Evolutionary conservation across 768 basidiomycete species (phyloP).

Genomic region (Suillus ampliporus): DNA sequence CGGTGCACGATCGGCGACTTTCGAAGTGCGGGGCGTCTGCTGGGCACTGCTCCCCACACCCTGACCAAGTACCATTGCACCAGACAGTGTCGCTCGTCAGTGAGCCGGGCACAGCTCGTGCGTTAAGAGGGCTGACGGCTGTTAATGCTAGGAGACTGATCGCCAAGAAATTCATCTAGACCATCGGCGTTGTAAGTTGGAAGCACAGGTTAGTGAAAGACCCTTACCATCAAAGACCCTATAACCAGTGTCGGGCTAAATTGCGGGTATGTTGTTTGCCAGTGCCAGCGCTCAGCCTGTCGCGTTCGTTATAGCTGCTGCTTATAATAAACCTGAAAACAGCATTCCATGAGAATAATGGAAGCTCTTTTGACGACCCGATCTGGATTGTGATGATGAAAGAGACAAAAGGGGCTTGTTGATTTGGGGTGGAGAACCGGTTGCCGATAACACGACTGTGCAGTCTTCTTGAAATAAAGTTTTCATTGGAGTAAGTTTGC

Average conservation of each 20-base stretch:
- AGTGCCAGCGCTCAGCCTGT: neutral
- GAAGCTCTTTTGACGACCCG: neutral
- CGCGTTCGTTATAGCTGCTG: neutral
- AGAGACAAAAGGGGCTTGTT: neutral
- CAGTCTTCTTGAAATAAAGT: neutral
- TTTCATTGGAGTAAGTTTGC: neutral
- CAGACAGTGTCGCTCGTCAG: slow-evolving; percentile 3
- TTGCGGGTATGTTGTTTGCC: neutral
- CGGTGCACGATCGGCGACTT: slow-evolving; percentile 14
- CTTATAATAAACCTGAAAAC: slow-evolving; percentile 5
- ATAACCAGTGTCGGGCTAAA: neutral
- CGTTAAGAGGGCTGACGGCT: neutral
- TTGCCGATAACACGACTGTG: neutral
- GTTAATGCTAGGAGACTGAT: neutral
- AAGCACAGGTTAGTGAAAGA: neutral
- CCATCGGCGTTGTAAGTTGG: neutral
- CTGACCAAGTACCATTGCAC: slow-evolving; percentile 19
- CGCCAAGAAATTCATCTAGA: neutral
- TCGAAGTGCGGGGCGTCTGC: slow-evolving; percentile 17
- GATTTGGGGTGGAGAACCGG: neutral
- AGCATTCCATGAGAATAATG: slow-evolving; percentile 2
- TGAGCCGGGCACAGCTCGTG: neutral
- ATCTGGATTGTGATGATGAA: neutral
- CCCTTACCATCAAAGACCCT: neutral
- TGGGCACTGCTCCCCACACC: slow-evolving; percentile 13